phyloP scores from a whole-genome alignment of 2,329 filamentous ascomycete species.

The Monilinia vaccinii-corymbosi region DNA sequence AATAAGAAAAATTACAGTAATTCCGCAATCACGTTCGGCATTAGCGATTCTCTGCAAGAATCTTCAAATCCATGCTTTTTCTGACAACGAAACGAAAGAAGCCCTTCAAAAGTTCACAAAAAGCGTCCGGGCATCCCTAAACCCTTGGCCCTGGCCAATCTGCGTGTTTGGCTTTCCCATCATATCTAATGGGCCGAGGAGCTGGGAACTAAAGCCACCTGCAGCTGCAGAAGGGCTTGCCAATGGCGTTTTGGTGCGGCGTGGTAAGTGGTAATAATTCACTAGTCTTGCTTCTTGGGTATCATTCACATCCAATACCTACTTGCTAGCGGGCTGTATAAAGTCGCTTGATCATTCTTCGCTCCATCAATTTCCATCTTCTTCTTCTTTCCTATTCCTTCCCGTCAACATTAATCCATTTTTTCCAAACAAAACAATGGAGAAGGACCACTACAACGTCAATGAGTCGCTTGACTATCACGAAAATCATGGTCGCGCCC shows the following conservation, averaged over 20 bases:
- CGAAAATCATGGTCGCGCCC: constrained; percentile 12
- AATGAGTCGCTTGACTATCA: constrained; percentile 17
- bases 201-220: constrained; percentile 6
- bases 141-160: neutral
- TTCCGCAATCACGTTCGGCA: neutral
- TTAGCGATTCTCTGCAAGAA: neutral
- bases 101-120: no score
- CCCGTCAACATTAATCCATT: neutral
- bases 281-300: neutral
- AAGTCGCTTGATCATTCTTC: neutral
- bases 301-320: neutral
- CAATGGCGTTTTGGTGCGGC: neutral
- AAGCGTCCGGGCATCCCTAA: neutral
- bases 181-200: constrained; percentile 6
- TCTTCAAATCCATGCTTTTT: neutral
- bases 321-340: neutral
- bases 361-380: neutral
- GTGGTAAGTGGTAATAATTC: constrained; percentile 1
- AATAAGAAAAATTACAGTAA: neutral
- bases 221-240: neutral
- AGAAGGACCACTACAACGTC: constrained; percentile 22
- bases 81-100: neutral
- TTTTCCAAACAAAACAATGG: constrained; percentile 15
- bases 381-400: neutral
- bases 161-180: neutral